These are phyloP conservation scores for Suillus subaureus DNA, from an alignment of 768 basidiomycete species.

Conservation along the genomic window DNA sequence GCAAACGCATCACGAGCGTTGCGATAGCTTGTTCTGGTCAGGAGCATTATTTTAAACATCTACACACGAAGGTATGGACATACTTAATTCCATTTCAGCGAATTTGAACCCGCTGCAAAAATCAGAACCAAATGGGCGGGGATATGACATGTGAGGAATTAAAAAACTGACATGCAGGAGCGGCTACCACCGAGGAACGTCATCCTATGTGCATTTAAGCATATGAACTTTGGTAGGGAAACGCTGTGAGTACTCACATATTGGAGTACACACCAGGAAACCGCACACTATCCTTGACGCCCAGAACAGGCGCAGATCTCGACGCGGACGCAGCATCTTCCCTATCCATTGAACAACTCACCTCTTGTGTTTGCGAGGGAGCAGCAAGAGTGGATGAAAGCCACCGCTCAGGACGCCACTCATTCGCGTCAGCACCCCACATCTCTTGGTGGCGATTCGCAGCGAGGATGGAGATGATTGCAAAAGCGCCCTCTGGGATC, in stretches of 20 bases:
- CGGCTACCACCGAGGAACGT: constrained; percentile 6
- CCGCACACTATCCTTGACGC: constrained; percentile 22
- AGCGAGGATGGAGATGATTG: constrained; percentile 39
- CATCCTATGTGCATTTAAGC: background rate
- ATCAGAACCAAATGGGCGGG: background rate
- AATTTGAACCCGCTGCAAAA: constrained; percentile 3
- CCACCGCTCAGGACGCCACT: constrained; percentile 58
- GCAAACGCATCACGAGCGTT: constrained; percentile 10
- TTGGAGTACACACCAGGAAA: constrained; percentile 4
- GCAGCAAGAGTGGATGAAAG: constrained; percentile 36
- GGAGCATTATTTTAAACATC: background rate
- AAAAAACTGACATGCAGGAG: constrained; percentile 1
- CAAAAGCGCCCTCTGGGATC: constrained; percentile 32
- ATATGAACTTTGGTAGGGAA: background rate
- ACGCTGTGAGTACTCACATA: background rate
- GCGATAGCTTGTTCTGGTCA: background rate
- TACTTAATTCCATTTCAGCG: constrained; percentile 5
- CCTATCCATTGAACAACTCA: constrained; percentile 20
- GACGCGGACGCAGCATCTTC: background rate
- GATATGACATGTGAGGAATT: background rate
- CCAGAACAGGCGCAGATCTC: background rate
- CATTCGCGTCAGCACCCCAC: constrained; percentile 48
- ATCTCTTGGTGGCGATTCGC: constrained; percentile 42
- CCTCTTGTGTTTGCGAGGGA: constrained; percentile 22
- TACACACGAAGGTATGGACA: background rate